A percentile compares a stretch with the other conserved stretches of the same genome.
These are phyloP conservation scores for Lentinula guzmanii DNA, from an alignment of 768 basidiomycete genomes.

Conservation along the genomic window DNA sequence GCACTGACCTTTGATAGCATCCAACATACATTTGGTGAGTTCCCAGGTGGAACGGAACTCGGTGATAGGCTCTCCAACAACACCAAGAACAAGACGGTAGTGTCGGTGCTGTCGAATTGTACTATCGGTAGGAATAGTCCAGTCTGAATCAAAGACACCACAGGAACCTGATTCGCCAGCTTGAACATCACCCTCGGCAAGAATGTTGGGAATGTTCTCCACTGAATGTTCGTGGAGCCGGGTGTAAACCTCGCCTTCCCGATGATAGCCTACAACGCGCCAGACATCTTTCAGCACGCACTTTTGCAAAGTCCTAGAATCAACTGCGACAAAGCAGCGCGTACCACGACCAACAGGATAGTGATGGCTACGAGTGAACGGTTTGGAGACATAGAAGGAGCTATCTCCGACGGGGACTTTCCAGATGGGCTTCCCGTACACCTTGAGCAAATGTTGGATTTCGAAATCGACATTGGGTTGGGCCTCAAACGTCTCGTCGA, in stretches of 20 bases:
- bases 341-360: slow-evolving; percentile 13
- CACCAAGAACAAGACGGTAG: background rate
- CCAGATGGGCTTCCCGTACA: too few species aligned
- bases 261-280: slow-evolving; percentile 10
- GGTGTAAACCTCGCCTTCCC: slow-evolving; percentile 9
- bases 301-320: background rate
- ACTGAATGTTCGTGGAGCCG: slow-evolving; percentile 1
- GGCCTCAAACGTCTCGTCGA: slow-evolving; percentile 6
- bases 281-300: slow-evolving; percentile 12
- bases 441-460: too few species aligned
- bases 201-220: background rate
- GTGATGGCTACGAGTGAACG: slow-evolving; percentile 10
- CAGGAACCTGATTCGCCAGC: slow-evolving; percentile 2
- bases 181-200: background rate
- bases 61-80: slow-evolving; percentile 10
- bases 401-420: background rate
- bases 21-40: slow-evolving; percentile 3
- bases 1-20: slow-evolving; percentile 7
- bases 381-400: slow-evolving; percentile 4
- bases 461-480: too few species aligned
- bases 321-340: slow-evolving; percentile 11
- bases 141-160: background rate
- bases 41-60: slow-evolving; percentile 9
- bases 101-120: slow-evolving; percentile 5
- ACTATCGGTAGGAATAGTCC: background rate